Percentiles rank a stretch among this genome's conserved stretches.
Evolutionary conservation across 345 rosid genomes (phyloP).

Genomic region (Rhodamnia argentea): DNA sequence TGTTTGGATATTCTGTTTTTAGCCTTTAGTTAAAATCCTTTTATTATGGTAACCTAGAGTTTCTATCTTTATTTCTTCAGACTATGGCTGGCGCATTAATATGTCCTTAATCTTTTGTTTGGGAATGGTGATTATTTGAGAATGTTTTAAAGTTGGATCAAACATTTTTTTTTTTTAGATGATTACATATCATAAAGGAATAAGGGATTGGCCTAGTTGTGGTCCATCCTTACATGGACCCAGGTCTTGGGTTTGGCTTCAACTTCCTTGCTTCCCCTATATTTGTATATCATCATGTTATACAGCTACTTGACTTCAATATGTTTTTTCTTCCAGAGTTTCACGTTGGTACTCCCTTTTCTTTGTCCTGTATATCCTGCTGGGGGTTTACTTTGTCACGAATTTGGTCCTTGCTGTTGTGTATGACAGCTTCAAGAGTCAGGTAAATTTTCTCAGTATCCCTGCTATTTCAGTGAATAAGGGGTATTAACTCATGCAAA

Average conservation of each 20-base stretch:
- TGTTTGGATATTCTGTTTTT: neutral
- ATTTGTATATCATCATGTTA: neutral
- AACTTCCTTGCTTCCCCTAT: neutral
- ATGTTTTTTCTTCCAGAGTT: constrained; percentile 31
- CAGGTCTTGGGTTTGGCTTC: neutral
- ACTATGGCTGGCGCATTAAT: neutral
- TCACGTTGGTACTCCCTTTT: constrained; percentile 85
- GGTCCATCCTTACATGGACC: neutral
- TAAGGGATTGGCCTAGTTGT: neutral
- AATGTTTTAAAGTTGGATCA: neutral
- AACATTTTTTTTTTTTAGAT: neutral
- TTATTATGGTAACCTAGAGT: neutral
- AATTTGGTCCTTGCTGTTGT: constrained; percentile 98
- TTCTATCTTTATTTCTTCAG: neutral
- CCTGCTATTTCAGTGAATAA: neutral
- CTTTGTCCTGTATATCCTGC: constrained; percentile 68
- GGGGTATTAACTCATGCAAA: neutral
- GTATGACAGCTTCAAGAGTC: constrained; percentile 88
- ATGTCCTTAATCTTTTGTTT: neutral
- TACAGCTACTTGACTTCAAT: neutral
- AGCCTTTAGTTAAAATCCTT: neutral
- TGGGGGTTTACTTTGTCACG: constrained; percentile 95
- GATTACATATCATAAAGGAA: neutral
- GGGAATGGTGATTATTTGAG: neutral
- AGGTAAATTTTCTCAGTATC: constrained; percentile 35